Base-by-base conservation (phyloP, 148 eudicot species). In the Linanthus parryae region DNA sequence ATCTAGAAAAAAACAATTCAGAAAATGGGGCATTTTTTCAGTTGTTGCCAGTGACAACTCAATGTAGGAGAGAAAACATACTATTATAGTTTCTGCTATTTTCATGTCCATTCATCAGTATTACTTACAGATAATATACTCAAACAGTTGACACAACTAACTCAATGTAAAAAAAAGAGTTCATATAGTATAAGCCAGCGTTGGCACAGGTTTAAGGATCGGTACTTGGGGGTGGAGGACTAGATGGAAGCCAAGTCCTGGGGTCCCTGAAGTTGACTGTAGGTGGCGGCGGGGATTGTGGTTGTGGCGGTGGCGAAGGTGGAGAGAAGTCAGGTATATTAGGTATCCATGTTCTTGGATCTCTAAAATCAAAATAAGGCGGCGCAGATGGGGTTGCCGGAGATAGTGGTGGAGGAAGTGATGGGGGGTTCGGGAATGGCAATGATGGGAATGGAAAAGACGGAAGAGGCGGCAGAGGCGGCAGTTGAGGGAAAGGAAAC, bases 241-340 rank as follows among this genome's bases (percentile, higher is more conserved):
- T 13, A 58, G 52, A 16, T 23, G 70, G 73, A 11, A 51, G 55
- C 82, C 78, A 76, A 58, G 63, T 62, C 55, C 43, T 62, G 23
- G 71, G 62, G 9, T 65, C 64, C 38, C 58, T 55, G 25, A 39
- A 59, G 43, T 46, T 42, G 37, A 72, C 57, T 24, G 57, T 34
- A 31, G 75, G 54, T 6, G 54, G 10, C 29, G 33, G 52, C 4
- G 52, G 48, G 11, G 26, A 36, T 1, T 35, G 54, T 15, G 53
- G 37, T 8, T 35, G 37, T 17, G 46, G 54, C 14, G 64, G 52
- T 2, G 58, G 34, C 13, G 45, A 24, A 9, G 61, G 52, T 19
- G 61, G 39, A 46, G 51, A 46, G 42, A 66, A 37, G 7, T 47
- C 35, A 4, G 65, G 56, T 9, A 61, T 49, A 13, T 61, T 58